Base-by-base conservation (phyloP, 23 red algal species). In the Gracilaria gracilis region DNA sequence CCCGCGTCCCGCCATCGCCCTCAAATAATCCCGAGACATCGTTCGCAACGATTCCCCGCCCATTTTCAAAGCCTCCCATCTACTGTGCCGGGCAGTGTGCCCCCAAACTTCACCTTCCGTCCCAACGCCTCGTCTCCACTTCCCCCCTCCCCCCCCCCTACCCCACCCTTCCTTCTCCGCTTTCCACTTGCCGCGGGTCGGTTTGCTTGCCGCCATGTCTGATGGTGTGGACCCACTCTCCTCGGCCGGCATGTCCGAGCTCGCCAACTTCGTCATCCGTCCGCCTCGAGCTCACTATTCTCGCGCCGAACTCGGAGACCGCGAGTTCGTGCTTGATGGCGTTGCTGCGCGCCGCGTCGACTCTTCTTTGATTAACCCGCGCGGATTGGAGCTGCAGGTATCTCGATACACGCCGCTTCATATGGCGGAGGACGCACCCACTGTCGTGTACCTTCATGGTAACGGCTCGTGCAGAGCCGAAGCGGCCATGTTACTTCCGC, bases 381-480 rank as follows among this genome's bases (percentile, higher is more conserved):
- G 87, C 35, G 89, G 88, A 9, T 67, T 87, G 7, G 24, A 9
- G 27, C 61, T 96, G 47, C 81, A 93, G 29, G 70, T 42, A 0
- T 78, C 61, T 69, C 84, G 81, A 27, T 88, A 75, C 57, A 58
- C 50, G 23, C 61, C 93, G 67, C 42, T 53, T 48, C 67, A 59
- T 61, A 23, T 46, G 29, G 37, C 78, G 31, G 64, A 85, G 35
- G 82, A 77, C 21, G 55, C 75, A 21, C 94, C 94, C 48, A 69
- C 65, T 17, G 88, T 96, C 21, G 89, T 96, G 25, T 96, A 96
- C 61, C 67, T 90, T 19, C 94, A 96, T 50, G 94, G 94, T 1
- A 96, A 96, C 75, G 94, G 88, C 24, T 91, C 86, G 17, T 96
- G 94, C 79, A 78, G 94, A 13, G 83, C 76, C 8, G 94, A 96